Percentiles rank a stretch among this genome's conserved stretches.
These are phyloP conservation scores for Plasmodium gonderi DNA, from an alignment of 169 alveolate genomes.

Conservation along the genomic window DNA sequence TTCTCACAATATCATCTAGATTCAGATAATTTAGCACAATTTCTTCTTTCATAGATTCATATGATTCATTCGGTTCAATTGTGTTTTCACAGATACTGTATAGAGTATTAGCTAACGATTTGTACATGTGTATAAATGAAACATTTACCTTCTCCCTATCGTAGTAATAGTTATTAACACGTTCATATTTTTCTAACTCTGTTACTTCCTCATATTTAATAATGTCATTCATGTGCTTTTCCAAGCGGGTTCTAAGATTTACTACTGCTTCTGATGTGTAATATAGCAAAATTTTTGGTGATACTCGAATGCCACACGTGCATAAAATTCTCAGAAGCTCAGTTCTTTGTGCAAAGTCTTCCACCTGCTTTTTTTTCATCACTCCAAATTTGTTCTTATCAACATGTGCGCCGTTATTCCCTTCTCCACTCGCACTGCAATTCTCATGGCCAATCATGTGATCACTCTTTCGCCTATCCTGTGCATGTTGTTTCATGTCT, in stretches of 20 bases:
- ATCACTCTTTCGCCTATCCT: background rate
- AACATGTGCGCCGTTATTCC: no score
- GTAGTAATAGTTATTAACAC: conserved; percentile 22
- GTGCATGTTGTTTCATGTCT: background rate
- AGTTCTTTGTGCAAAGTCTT: background rate
- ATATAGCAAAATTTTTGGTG: background rate
- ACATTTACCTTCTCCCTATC: background rate
- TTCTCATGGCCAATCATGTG: no score
- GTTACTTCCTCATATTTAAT: conserved; percentile 23
- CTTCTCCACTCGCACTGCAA: no score
- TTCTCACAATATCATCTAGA: conserved; percentile 16
- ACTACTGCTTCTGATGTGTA: background rate
- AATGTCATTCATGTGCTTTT: background rate
- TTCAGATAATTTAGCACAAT: background rate
- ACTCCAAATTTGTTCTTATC: background rate
- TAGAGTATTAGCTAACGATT: background rate
- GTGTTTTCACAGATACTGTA: conserved; percentile 27
- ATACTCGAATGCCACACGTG: conserved; percentile 33
- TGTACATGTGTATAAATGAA: background rate
- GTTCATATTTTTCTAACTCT: background rate
- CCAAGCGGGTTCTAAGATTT: background rate
- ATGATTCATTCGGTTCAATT: background rate
- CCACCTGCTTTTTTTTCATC: background rate
- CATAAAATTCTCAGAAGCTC: conserved; percentile 10
- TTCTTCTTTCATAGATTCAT: conserved; percentile 4